Evolutionary conservation across 169 alveolate genomes (phyloP), one percentile per base, ranked within the genome.

Genomic region (Cryptosporidium parvum): DNA sequence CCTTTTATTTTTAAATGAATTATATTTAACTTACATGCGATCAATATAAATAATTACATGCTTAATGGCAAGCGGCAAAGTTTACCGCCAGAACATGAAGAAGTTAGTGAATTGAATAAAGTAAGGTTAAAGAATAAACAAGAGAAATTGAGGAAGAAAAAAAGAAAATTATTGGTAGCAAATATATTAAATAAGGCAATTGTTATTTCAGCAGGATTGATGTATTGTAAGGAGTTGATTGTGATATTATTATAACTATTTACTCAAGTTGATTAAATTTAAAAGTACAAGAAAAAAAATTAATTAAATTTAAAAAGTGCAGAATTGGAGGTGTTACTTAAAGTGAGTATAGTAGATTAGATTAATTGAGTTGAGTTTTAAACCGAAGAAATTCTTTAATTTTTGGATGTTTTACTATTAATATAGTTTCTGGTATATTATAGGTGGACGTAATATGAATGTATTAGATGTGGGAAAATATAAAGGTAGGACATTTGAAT

Each of bases 401-500:
- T n/a, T 23, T 56, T 56, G 67, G 12, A 56, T 48, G 56, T 48
- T 48, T 14, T 48, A 12, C 21, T 2, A 48, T 2, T 48, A 48
- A 3, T 14, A 1, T 0, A 10, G 14, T 61, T 33, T 61, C 42
- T 9, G 14, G 52, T 67, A 33, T n/a, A n/a, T 65, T n/a, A 33
- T 2, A 52, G 59, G 48, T 3, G 26, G 62, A 23, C 10, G 18
- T 62, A 80, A 12, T 65, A 80, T 80, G 89, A 44, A 80, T 29
- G 65, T 80, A 65, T 48, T 80, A 23, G 89, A 80, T 80, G 75
- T 80, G n/a, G 89, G 89, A 18, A 80, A 80, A 45, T 65, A 80
- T 33, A 80, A 80, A 31, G 89, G 89, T 2, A 80, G 45, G 29
- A 59, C 68, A 1, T 80, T 80, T 61, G 80, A 80, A 37, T 65